Base-by-base conservation (phyloP, 2,329 filamentous ascomycete genomes). In the Graphilbum ipis-grandicollis region DNA sequence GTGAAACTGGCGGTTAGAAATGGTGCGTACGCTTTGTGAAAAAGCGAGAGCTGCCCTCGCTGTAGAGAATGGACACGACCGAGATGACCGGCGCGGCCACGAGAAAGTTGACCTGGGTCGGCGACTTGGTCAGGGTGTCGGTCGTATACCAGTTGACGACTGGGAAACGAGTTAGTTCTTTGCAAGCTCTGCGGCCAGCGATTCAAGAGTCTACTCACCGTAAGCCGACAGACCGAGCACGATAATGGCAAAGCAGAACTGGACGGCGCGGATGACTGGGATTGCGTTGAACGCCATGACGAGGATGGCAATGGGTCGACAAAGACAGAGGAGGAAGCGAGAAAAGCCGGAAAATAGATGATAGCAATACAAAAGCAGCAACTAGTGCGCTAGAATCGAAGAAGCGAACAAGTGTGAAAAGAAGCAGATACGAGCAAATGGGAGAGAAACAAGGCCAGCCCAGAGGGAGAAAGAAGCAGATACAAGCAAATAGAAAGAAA, bases 111-210 rank as follows among this genome's bases (percentile, higher is more conserved):
- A 76, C 54, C 42, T 71, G 62, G 4, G 60, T 56, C 0, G 72
- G 71, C n/a, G 70, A 62, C 15, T 60, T 46, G 4, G 61, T 62
- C 44, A 63, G 57, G 47, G 67, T 77, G 47, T 70, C 57, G 41
- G 53, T 56, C 50, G 66, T 60, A 51, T 72, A 75, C 66, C 68
- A 75, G 52, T 75, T 60, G 44, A 66, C 58, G 39, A 76, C 72
- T 76, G 38, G 40, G 23, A 25, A 12, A n/a, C n/a, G 23, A 8
- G 23, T 25, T 25, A 25, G 23, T 12, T n/a, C n/a, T n/a, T n/a
- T n/a, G n/a, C n/a, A n/a, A n/a, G n/a, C n/a, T n/a, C n/a, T n/a
- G 23, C 7, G 8, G 12, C 12, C 23, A 12, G 23, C 12, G 8
- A 12, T 25, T 12, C 7, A 12, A 25, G 8, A 12, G 23, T 12